phyloP scores from a whole-genome alignment of 176 grass and related monocot species.

The Chrysopogon serrulatus region DNA sequence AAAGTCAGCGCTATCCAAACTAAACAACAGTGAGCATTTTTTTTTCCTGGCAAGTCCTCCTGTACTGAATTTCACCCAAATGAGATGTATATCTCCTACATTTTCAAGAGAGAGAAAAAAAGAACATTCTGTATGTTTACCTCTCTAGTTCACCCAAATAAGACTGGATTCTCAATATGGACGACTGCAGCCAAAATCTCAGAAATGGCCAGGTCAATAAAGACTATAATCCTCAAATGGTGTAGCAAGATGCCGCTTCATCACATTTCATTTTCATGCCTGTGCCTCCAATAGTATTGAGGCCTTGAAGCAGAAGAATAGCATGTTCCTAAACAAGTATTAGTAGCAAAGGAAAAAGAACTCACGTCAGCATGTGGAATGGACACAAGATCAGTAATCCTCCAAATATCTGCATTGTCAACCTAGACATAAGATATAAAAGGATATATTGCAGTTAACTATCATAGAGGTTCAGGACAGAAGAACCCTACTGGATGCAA shows the following conservation, averaged over 20 bases:
- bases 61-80: not conserved
- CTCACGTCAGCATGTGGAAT: no score
- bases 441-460: not conserved
- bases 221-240: no score
- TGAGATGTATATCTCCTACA: not conserved
- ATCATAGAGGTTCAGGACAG: not conserved
- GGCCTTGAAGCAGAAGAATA: no score
- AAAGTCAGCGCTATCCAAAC: not conserved
- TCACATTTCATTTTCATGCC: no score
- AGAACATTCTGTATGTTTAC: not conserved
- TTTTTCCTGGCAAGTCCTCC: not conserved
- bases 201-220: not conserved
- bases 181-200: not conserved
- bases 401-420: no score
- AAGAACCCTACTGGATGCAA: constrained; percentile 10
- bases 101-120: not conserved
- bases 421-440: not conserved
- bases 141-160: not conserved
- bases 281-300: no score
- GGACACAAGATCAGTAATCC: no score
- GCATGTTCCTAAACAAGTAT: no score
- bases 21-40: not conserved
- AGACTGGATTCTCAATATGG: not conserved
- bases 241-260: no score
- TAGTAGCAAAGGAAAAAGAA: no score